These are phyloP conservation scores for Entelexis paramagnoliae DNA, from an alignment of 1,139 yeast genomes.

Conservation along the genomic window DNA sequence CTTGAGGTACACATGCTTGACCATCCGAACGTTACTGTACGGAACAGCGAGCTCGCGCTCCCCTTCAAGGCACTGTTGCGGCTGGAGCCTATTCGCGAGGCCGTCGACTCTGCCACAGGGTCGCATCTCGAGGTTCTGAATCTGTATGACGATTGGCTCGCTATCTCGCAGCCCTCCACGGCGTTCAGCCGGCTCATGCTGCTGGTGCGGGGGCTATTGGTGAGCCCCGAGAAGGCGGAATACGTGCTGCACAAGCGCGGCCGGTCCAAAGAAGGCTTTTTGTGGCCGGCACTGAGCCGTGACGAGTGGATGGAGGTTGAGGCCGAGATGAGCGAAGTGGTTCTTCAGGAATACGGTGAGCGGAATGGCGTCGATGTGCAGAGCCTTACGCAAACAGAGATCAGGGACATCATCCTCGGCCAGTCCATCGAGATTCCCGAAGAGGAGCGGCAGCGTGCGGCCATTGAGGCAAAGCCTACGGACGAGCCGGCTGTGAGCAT, in stretches of 20 bases:
- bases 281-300: slow-evolving; percentile 84
- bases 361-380: slow-evolving; percentile 78
- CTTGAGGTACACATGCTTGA: slow-evolving; percentile 94
- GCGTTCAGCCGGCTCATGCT: slow-evolving; percentile 84
- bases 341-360: slow-evolving; percentile 73
- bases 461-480: neutral
- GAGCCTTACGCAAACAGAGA: slow-evolving; percentile 84
- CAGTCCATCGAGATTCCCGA: slow-evolving; percentile 91
- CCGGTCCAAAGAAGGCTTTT: slow-evolving; percentile 51
- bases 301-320: slow-evolving; percentile 93
- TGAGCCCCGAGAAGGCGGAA: slow-evolving; percentile 68
- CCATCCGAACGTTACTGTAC: slow-evolving; percentile 81
- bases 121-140: slow-evolving; percentile 89
- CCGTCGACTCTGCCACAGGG: slow-evolving; percentile 77
- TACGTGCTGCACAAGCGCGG: slow-evolving; percentile 53
- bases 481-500: slow-evolving; percentile 44
- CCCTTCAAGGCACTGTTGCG: slow-evolving; percentile 86
- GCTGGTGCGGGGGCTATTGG: slow-evolving; percentile 66
- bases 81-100: slow-evolving; percentile 67
- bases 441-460: slow-evolving; percentile 53
- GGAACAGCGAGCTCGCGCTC: slow-evolving; percentile 79
- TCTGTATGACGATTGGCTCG: slow-evolving; percentile 88
- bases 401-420: slow-evolving; percentile 86
- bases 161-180: slow-evolving; percentile 69
- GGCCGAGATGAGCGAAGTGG: slow-evolving; percentile 74